Conservation (phyloP, 108 stramenopile species). For the Cyclotella baltica region DNA sequence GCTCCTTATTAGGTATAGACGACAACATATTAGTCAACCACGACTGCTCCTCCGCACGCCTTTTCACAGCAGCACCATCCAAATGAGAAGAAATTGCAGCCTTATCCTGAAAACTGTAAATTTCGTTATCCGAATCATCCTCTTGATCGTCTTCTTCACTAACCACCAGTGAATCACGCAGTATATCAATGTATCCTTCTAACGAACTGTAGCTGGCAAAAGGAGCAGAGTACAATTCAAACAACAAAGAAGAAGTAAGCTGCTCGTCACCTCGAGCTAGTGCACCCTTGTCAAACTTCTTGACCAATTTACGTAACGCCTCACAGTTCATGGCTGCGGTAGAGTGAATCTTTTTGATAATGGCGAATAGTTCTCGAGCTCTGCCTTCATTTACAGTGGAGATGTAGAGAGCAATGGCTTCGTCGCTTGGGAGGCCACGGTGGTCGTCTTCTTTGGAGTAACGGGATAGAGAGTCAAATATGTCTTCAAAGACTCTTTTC, state of each 20-base stretch:
- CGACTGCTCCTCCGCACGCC: constrained; percentile 45
- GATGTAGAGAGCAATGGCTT: constrained; percentile 40
- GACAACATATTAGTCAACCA: constrained; percentile 48
- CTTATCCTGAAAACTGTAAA: constrained; percentile 32
- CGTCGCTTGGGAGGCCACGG: constrained; percentile 40
- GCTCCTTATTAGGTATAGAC: constrained; percentile 27
- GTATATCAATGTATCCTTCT: constrained; percentile 55
- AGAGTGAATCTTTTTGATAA: constrained; percentile 51
- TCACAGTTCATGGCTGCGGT: constrained; percentile 69
- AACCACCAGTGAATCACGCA: constrained; percentile 54
- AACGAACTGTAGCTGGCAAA: constrained; percentile 58
- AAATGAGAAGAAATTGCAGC: constrained; percentile 14
- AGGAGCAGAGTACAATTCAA: constrained; percentile 62
- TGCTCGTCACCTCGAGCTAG: constrained; percentile 47
- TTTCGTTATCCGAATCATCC: constrained; percentile 34
- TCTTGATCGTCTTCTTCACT: constrained; percentile 43
- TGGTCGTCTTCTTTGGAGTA: constrained; percentile 18
- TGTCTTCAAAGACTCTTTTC: constrained; percentile 46
- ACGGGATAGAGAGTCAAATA: constrained; percentile 16
- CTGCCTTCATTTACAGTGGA: constrained; percentile 36
- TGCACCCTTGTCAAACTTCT: constrained; percentile 76
- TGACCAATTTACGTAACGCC: constrained; percentile 75
- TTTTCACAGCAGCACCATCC: constrained; percentile 33
- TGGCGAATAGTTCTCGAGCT: constrained; percentile 49
- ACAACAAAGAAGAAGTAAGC: constrained; percentile 57